phyloP scores from a whole-genome alignment of 1,284 basidiomycete genomes.

The Melanopsichium pennsylvanicum region DNA sequence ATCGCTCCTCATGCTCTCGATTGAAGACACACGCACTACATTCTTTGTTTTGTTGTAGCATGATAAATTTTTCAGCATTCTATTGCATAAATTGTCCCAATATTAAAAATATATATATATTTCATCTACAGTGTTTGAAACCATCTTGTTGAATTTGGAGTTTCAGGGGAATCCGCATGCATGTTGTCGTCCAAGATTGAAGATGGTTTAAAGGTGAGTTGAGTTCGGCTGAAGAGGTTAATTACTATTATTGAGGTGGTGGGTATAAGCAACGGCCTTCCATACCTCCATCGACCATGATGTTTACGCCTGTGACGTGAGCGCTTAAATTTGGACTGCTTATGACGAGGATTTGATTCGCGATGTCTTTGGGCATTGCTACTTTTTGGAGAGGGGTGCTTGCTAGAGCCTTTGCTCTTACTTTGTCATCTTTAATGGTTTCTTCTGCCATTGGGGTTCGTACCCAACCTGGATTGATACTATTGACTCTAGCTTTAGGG shows the following conservation, averaged over 20 bases:
- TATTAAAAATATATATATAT: background rate
- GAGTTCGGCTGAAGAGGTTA: too few relatives aligned
- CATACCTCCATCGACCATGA: constrained; percentile 80
- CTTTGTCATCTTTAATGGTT: constrained; percentile 67
- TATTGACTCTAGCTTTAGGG: constrained; percentile 76
- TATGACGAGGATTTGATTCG: constrained; percentile 74
- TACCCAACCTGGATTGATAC: constrained; percentile 77
- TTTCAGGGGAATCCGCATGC: too few relatives aligned
- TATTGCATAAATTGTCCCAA: too few relatives aligned
- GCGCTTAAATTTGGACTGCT: constrained; percentile 75
- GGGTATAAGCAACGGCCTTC: constrained; percentile 70
- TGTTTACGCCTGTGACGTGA: constrained; percentile 75
- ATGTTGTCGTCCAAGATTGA: too few relatives aligned
- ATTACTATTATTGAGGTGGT: constrained; percentile 13
- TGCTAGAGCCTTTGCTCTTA: constrained; percentile 69
- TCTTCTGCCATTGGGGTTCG: constrained; percentile 73
- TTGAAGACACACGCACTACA: too few relatives aligned
- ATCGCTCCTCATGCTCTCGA: constrained; percentile 9
- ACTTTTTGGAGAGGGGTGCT: constrained; percentile 76
- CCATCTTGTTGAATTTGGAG: too few relatives aligned
- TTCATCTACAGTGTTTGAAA: too few relatives aligned
- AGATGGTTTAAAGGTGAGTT: too few relatives aligned
- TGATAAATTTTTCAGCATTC: too few relatives aligned
- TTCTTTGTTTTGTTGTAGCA: too few relatives aligned
- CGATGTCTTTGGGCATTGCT: constrained; percentile 73